Base-by-base conservation (phyloP, 2,329 filamentous ascomycete species). In the Epichloe bromicola region DNA sequence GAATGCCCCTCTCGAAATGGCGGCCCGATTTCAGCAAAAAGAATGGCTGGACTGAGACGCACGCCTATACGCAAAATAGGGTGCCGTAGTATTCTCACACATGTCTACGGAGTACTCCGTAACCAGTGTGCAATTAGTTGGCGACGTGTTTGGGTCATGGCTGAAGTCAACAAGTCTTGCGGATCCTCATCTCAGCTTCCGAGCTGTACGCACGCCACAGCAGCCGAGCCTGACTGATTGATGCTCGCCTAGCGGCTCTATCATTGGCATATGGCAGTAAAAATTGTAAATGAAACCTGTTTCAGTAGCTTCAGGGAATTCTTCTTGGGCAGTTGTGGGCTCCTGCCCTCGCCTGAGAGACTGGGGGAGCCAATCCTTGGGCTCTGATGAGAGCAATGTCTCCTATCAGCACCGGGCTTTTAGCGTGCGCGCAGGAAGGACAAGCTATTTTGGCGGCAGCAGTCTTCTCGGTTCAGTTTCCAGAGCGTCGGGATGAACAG, bases 161-260 rank as follows among this genome's bases (percentile, higher is more conserved):
- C 43, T 43, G 49, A 41, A 52, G 26, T 23, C 46, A 38, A 42
- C 26, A 23, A 26, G 34, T 15, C 10, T 17, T 19, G 34, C 41
- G 20, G 19, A 39, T 44, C 8, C 33, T 44, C 41, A n/a, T 43
- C 33, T 17, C 15, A 17, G 40, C 48, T 37, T 49, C 40, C 33
- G 40, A 30, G 48, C 30, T 39, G 48, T 41, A 50, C 47, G 41
- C 48, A 50, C 47, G 38, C 39, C 47, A 49, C 47, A 42, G 39
- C 8, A 42, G 47, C 38, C 47, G 39, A 41, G 37, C 37, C n/a
- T 41, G 23, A 26, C 11, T 17, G n/a, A 47, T 38, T 12, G 11
- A 47, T 38, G 8, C 11, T 44, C 20, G 41, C 15, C 15, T n/a
- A 44, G 20, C 23, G 41, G 20, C 23, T 44, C 19, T 8, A 3